Evolutionary conservation across 306 rosid genomes (phyloP).

Genomic region (Pyrus communis): DNA sequence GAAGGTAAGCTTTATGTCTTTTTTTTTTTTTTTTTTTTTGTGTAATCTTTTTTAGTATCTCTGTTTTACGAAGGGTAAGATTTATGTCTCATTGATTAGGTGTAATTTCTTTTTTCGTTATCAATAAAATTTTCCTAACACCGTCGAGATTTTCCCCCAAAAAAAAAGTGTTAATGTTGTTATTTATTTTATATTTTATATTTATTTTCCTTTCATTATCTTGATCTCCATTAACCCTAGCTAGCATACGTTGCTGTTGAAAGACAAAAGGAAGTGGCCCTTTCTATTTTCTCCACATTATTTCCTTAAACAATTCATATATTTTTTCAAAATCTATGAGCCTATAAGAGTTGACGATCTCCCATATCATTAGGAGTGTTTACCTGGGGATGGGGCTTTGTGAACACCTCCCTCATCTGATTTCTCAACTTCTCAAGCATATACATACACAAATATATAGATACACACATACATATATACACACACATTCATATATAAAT

Average conservation of each 20-base stretch:
- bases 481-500: not conserved
- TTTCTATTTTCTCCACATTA: not conserved
- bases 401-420: not conserved
- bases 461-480: too few species aligned
- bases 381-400: not conserved
- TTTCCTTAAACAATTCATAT: not conserved
- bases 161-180: not conserved
- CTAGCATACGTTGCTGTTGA: not conserved
- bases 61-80: too few species aligned
- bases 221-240: not conserved
- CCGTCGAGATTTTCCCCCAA: accelerated
- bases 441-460: not conserved
- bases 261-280: not conserved
- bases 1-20: too few species aligned
- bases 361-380: not conserved
- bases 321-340: not conserved
- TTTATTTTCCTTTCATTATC: not conserved
- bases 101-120: too few species aligned
- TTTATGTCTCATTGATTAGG: too few species aligned
- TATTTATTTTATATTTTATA: not conserved
- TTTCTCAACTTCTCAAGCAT: not conserved
- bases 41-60: too few species aligned
- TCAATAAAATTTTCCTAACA: too few species aligned
- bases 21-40: too few species aligned
- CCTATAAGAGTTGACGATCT: not conserved